These are phyloP conservation scores for Entomortierella beljakovae DNA, from an alignment of 192 early-diverging fungal species.

Conservation along the genomic window DNA sequence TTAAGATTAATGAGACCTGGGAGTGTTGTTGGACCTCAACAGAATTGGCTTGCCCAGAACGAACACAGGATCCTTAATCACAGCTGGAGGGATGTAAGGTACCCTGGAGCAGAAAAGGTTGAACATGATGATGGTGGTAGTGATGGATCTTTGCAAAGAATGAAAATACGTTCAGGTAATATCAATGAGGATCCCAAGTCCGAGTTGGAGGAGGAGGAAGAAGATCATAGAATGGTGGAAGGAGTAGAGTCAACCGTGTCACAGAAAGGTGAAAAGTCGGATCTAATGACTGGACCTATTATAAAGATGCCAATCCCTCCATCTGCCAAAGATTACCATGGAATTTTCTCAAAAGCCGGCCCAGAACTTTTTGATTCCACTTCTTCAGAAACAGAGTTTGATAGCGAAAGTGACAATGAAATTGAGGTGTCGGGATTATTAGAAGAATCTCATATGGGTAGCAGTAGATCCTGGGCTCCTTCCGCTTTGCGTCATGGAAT, in stretches of 20 bases:
- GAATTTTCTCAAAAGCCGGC: slow-evolving; percentile 32
- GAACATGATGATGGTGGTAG: neutral
- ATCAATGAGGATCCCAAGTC: no score
- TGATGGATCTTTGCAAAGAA: neutral
- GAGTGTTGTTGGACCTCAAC: slow-evolving; percentile 79
- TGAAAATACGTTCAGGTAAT: no score
- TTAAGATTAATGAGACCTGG: slow-evolving; percentile 76
- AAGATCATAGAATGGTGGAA: no score
- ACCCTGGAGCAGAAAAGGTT: neutral
- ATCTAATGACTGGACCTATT: no score
- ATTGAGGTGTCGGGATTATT: neutral
- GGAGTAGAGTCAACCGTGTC: no score
- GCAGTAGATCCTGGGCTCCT: no score
- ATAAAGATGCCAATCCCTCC: neutral
- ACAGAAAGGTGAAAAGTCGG: no score
- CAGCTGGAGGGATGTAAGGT: neutral
- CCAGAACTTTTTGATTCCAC: slow-evolving; percentile 18
- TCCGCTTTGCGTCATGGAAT: no score
- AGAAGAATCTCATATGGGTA: no score
- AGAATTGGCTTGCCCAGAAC: slow-evolving; percentile 70
- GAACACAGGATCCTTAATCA: slow-evolving; percentile 24
- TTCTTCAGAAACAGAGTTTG: slow-evolving; percentile 4
- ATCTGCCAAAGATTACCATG: slow-evolving; percentile 14
- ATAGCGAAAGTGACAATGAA: slow-evolving; percentile 6
- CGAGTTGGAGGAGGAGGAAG: no score